phyloP scores from a whole-genome alignment of 2,329 filamentous ascomycete genomes.

The Cercospora zeina region DNA sequence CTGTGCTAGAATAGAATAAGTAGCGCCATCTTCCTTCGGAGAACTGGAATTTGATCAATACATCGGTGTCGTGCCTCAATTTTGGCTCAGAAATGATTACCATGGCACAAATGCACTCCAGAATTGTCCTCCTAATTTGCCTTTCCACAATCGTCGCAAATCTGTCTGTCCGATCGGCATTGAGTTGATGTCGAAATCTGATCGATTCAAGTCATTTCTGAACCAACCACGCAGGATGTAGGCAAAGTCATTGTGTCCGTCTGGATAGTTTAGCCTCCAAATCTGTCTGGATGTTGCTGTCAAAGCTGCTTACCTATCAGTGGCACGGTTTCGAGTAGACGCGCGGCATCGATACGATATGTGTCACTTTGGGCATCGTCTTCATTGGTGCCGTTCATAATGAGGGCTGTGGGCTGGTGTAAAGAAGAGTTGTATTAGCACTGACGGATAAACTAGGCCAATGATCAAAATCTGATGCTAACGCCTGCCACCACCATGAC shows the following conservation, averaged over 20 bases:
- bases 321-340: background rate
- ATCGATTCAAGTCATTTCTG: background rate
- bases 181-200: background rate
- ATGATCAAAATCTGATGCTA: background rate
- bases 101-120: background rate
- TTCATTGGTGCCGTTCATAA: background rate
- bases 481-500: background rate
- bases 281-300: background rate
- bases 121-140: background rate
- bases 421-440: background rate
- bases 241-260: background rate
- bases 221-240: background rate
- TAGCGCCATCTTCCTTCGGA: background rate
- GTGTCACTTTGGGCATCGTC: background rate
- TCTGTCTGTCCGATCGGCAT: background rate
- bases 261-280: background rate
- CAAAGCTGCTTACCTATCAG: background rate
- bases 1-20: background rate
- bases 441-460: background rate
- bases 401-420: background rate
- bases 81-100: background rate
- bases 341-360: background rate
- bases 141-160: background rate
- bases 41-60: background rate
- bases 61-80: background rate